Evolutionary conservation across 2,329 filamentous ascomycete genomes (phyloP), one percentile per base, ranked within the genome.

Genomic region (Phaeoacremonium minimum): DNA sequence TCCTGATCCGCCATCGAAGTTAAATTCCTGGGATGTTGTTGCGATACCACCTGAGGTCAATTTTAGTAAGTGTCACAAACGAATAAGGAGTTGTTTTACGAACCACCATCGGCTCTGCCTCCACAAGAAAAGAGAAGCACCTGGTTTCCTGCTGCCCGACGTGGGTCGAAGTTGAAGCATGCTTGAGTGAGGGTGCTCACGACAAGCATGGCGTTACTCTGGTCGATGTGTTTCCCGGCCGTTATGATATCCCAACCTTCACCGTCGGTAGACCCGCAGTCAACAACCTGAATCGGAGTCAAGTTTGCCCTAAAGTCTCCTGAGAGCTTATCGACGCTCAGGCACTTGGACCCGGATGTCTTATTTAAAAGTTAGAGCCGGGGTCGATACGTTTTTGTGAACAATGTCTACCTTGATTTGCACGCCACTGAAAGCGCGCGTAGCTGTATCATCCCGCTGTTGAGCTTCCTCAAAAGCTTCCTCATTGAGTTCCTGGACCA

Each of bases 71-170:
- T 14, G 26, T 19, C n/a, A 15, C 12, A 31, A 9, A 4, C 15
- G 18, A 26, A 28, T n/a, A 22, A 12, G 30, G n/a, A 20, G 12
- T 12, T 18, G 36, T 14, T 34, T 6, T 5, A 50, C 55, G 38
- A 44, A 63, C 57, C 56, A 30, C 75, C 75, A 40, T 73, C 75
- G 15, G 74, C 74, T 28, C 74, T 63, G 13, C 75, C 75, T 34
- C 75, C 75, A 42, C 75, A 80, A 9, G 75, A 75, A 47, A 79
- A 80, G 16, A 80, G 60, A 20, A 71, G 47, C 12, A 76, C 71
- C 45, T 75, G 73, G 47, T 71, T 69, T 9, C 71, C 73, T 3
- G 62, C 58, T 1, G 61, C 53, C 18, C 73, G 63, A 32, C 74
- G 63, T 5, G 67, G 64, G 45, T 80, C 75, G 42, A 76, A 75